Evolutionary conservation across 805 yeast species (phyloP).

Genomic region (Teunomyces lycoperdinae): DNA sequence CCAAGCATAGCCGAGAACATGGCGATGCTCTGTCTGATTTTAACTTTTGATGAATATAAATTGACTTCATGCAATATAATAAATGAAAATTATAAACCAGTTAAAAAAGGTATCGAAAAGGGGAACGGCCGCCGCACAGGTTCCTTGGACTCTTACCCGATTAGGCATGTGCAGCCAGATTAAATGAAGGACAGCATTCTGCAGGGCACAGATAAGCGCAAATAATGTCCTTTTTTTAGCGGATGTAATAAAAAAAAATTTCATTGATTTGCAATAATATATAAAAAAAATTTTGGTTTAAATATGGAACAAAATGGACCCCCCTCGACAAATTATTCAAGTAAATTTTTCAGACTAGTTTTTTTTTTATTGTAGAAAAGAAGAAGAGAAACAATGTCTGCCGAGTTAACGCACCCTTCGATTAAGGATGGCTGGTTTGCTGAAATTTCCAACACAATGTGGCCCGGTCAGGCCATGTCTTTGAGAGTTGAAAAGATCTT

Average conservation of each 20-base stretch:
- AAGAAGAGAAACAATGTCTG: constrained; percentile 3
- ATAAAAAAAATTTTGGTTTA: not conserved
- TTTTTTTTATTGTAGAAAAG: not conserved
- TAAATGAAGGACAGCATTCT: not conserved
- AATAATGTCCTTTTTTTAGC: not conserved
- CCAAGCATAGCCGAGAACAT: not conserved
- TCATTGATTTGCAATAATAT: not conserved
- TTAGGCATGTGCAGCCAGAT: not conserved
- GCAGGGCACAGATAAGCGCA: not conserved
- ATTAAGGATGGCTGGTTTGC: constrained; percentile 93
- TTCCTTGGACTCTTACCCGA: not conserved
- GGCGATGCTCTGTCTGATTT: constrained; percentile 2
- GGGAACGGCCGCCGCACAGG: not conserved
- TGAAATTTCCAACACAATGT: constrained; percentile 91
- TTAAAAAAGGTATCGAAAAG: not conserved
- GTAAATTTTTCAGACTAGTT: not conserved
- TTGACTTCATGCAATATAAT: too few relatives aligned
- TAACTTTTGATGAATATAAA: not conserved
- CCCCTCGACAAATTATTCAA: not conserved
- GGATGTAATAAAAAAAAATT: not conserved
- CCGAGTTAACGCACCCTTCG: constrained; percentile 49
- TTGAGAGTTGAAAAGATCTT: constrained; percentile 82
- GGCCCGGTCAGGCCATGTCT: constrained; percentile 99
- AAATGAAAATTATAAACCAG: not conserved
- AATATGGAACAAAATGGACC: not conserved